phyloP scores from a whole-genome alignment of 371 early-diverging fungal species.

The Mucor ambiguus region DNA sequence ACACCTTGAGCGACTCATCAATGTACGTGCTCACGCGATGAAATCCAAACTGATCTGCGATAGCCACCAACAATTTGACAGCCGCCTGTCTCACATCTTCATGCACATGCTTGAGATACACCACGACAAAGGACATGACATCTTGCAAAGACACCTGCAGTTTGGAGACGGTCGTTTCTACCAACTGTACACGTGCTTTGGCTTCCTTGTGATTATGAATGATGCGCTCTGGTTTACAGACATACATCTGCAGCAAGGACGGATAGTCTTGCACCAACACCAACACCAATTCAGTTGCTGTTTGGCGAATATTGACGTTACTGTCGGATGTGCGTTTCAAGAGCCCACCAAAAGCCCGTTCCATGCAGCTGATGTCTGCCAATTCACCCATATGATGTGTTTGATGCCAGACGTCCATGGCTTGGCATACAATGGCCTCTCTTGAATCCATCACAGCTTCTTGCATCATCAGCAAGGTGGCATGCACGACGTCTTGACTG shows the following conservation, averaged over 20 bases:
- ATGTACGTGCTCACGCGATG: constrained; percentile 34
- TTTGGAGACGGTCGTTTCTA: constrained; percentile 51
- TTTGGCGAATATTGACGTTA: constrained; percentile 60
- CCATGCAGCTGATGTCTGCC: constrained; percentile 33
- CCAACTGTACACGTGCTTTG: constrained; percentile 54
- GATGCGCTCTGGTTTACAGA: constrained; percentile 45
- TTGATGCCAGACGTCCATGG: constrained; percentile 59
- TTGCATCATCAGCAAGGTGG: constrained; percentile 60
- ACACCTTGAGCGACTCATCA: constrained; percentile 27
- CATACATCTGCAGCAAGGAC: constrained; percentile 49
- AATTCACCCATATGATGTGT: constrained; percentile 41
- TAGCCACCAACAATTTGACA: constrained; percentile 56
- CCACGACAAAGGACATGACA: constrained; percentile 62
- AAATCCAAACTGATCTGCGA: constrained; percentile 46
- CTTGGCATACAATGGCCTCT: constrained; percentile 55
- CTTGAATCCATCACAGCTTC: constrained; percentile 67
- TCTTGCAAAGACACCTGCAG: constrained; percentile 40
- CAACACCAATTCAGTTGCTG: constrained; percentile 53
- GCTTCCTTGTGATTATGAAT: constrained; percentile 45
- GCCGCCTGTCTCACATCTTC: constrained; percentile 72
- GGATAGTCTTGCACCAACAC: constrained; percentile 59
- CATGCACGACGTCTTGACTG: constrained; percentile 46
- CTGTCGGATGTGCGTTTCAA: constrained; percentile 64
- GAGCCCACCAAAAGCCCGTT: constrained; percentile 55
- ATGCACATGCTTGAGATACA: constrained; percentile 64